Evolutionary conservation across 2,329 filamentous ascomycete species (phyloP).

Genomic region (Hymenoscyphus repandus): DNA sequence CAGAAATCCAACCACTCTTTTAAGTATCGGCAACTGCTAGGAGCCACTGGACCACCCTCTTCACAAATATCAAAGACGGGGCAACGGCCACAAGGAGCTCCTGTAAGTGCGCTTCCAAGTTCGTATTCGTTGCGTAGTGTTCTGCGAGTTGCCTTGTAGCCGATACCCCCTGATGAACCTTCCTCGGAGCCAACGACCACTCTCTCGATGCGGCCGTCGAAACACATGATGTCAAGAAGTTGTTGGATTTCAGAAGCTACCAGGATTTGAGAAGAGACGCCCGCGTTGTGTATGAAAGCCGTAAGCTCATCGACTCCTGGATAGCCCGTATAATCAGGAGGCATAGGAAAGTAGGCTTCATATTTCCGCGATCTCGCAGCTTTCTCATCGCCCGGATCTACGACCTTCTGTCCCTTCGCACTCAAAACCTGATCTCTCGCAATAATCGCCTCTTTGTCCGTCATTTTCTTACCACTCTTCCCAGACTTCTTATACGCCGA

Average conservation of each 20-base stretch:
- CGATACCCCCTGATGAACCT: conserved; percentile 25
- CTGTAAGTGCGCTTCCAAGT: conserved; percentile 54
- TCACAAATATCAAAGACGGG: conserved; percentile 91
- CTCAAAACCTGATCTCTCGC: conserved; percentile 21
- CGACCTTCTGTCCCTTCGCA: conserved; percentile 5
- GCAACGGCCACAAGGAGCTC: conserved; percentile 85
- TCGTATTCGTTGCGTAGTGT: conserved; percentile 35
- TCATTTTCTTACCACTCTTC: conserved; percentile 39
- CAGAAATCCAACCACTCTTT: conserved; percentile 65
- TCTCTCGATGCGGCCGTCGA: conserved; percentile 76
- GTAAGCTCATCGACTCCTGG: conserved; percentile 78
- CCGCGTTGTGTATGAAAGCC: conserved; percentile 50
- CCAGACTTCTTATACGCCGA: conserved; percentile 43
- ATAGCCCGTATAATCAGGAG: conserved; percentile 67
- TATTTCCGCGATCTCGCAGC: conserved; percentile 8
- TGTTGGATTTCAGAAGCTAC: conserved; percentile 75
- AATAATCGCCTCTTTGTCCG: conserved; percentile 36
- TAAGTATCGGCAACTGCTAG: conserved; percentile 88
- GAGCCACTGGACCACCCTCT: conserved; percentile 84
- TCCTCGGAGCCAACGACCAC: conserved; percentile 30
- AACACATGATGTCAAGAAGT: conserved; percentile 81
- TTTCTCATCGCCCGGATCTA: conserved; percentile 16
- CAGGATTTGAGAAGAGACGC: conserved; percentile 52
- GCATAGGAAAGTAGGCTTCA: conserved; percentile 41
- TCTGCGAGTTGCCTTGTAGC: conserved; percentile 32